These are phyloP conservation scores for Selaginella moellendorffii DNA, from an alignment of 75 land plant genomes.

Conservation along the genomic window DNA sequence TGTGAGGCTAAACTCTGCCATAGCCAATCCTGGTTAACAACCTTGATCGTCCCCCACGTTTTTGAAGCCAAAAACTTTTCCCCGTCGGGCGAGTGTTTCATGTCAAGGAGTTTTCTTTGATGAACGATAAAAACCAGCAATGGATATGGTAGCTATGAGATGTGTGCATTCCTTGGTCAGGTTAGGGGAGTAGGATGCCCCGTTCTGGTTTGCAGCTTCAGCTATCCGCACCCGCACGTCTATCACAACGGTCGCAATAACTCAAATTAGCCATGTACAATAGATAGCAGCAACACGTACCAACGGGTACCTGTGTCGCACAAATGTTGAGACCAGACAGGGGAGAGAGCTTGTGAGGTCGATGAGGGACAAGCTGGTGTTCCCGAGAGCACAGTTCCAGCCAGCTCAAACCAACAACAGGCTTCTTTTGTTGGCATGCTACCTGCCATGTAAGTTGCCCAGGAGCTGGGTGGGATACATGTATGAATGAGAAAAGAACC, in stretches of 20 bases:
- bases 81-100: constrained; percentile 50
- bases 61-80: constrained; percentile 71
- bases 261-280: no score
- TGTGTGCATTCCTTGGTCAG: constrained; percentile 82
- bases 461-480: neutral
- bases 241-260: no score
- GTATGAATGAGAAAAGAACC: constrained; percentile 21
- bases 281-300: constrained; percentile 15
- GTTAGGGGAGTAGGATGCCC: constrained; percentile 73
- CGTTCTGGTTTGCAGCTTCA: constrained; percentile 39
- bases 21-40: constrained; percentile 66
- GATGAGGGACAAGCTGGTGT: constrained; percentile 83
- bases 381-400: constrained; percentile 66
- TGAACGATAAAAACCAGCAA: neutral
- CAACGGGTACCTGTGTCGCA: constrained; percentile 57
- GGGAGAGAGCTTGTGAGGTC: constrained; percentile 53
- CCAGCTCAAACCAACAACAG: constrained; percentile 61
- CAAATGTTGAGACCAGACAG: constrained; percentile 73
- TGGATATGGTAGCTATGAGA: constrained; percentile 81
- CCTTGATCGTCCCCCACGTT: constrained; percentile 65
- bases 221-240: constrained; percentile 61
- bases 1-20: constrained; percentile 47
- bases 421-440: constrained; percentile 43
- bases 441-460: neutral
- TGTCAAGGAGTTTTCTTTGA: constrained; percentile 26